Percentiles rank a stretch among this genome's conserved stretches.
phyloP scores from a whole-genome alignment of 371 early-diverging fungal genomes.

The Fennellomyces sp. region DNA sequence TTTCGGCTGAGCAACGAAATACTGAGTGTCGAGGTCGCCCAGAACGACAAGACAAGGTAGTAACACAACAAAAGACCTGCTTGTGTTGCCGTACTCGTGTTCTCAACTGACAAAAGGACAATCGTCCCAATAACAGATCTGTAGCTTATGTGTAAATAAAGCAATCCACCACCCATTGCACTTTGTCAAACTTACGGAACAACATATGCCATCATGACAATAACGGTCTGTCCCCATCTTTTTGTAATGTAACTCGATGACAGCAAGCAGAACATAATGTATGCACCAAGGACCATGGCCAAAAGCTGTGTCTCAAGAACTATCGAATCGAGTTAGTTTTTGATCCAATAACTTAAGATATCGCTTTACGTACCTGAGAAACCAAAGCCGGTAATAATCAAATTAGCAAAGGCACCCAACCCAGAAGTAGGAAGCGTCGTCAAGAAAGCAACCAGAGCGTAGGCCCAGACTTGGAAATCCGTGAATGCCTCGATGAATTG shows the following conservation, averaged over 20 bases:
- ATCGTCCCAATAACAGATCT: constrained; percentile 24
- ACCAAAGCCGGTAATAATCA: constrained; percentile 25
- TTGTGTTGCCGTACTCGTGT: constrained; percentile 19
- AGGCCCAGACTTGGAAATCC: constrained; percentile 27
- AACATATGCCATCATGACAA: constrained; percentile 21
- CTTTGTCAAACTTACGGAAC: constrained; percentile 17
- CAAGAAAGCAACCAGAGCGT: constrained; percentile 18
- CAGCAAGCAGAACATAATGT: constrained; percentile 21
- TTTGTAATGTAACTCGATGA: constrained; percentile 21
- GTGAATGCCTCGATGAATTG: constrained; percentile 24
- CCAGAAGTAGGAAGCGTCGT: constrained; percentile 27
- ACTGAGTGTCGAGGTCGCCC: constrained; percentile 23
- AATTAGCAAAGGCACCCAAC: constrained; percentile 26
- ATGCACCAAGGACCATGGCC: constrained; percentile 30
- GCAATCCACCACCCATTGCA: neutral
- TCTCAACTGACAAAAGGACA: constrained; percentile 23
- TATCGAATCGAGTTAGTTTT: too few species aligned
- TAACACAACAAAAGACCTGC: constrained; percentile 23
- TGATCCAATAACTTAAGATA: too few species aligned
- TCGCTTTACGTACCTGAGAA: too few species aligned
- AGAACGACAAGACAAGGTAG: constrained; percentile 24
- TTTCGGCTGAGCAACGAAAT: constrained; percentile 24
- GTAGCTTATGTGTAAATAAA: neutral
- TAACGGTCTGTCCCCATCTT: constrained; percentile 15
- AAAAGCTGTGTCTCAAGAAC: constrained; percentile 26